Conservation (phyloP, 202 grass and related monocot genomes). For the Dendrocalamus latiflorus region DNA sequence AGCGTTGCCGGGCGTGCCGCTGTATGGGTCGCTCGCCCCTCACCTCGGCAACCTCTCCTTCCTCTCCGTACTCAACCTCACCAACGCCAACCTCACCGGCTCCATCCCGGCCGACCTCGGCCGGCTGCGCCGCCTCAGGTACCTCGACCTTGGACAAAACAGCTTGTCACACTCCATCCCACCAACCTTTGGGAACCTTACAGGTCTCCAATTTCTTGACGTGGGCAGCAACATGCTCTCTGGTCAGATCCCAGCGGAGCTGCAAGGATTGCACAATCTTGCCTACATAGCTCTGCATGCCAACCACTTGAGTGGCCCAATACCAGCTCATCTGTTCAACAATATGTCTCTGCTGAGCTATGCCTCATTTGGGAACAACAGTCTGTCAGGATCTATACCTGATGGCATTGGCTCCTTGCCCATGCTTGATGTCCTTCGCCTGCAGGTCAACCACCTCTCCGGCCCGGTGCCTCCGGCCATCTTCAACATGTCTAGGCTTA, state of each 20-base stretch:
- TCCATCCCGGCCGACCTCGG: background rate
- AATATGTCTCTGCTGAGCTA: background rate
- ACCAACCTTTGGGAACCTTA: background rate
- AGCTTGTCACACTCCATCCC: background rate
- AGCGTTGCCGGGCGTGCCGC: background rate
- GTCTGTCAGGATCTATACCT: background rate
- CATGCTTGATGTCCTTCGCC: background rate
- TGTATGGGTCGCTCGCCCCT: background rate
- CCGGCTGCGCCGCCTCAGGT: background rate
- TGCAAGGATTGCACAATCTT: background rate
- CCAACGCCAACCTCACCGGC: background rate
- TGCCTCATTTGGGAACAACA: background rate
- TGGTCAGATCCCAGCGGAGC: background rate
- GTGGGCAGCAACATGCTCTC: background rate
- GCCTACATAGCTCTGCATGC: background rate
- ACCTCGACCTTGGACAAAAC: background rate
- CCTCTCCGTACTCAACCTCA: background rate
- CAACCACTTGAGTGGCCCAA: background rate
- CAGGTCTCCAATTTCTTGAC: background rate
- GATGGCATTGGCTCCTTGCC: background rate
- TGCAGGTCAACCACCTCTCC: background rate
- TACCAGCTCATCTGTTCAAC: background rate
- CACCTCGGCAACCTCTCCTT: background rate
- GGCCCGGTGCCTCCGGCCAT: too few relatives aligned
- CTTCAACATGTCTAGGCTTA: constrained; percentile 6